Evolutionary conservation across 768 basidiomycete species (phyloP), one percentile per base, ranked within the genome.

Genomic region (Kwoniella mangroviensis): DNA sequence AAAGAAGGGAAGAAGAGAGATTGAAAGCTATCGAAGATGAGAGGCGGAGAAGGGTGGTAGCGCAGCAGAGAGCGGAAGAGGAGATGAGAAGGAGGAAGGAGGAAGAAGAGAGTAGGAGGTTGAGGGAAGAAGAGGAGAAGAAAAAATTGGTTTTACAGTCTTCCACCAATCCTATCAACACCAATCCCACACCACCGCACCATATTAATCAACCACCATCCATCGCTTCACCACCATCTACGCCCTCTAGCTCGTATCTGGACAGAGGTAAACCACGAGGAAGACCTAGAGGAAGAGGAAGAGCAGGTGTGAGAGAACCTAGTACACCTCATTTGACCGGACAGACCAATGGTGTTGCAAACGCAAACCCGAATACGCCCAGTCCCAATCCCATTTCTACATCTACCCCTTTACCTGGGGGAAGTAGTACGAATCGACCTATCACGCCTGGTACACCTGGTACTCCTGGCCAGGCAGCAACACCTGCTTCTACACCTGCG

Each of bases 21-120:
- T 59, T 75, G n/a, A 57, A 72, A 34, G 71, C 67, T 57, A 57
- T 57, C 24, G 70, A 71, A 54, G 72, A 78, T 53, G 79, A 76
- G 34, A 49, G 60, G 42, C 62, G 70, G 2, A 73, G 72, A 56
- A 34, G 3, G 13, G 62, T 71, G 49, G 64, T 53, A 28, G 63
- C 52, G 41, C 24, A 43, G 13, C 13, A 28, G 24, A 24, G 40
- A 64, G 51, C 45, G 24, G 57, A 74, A 71, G 55, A 73, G 74
- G 54, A 66, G 72, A 28, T 52, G 73, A 24, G 72, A 72, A 55
- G 67, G 68, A 49, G 78, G 77, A 54, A 54, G 12, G 45, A 76
- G 73, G 52, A 56, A 58, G 42, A 58, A 73, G 13, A 73, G 75
- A 62, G 2, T 49, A 49, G 45, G 13, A 49, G 45, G 45, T 15